Percentiles rank a stretch among this genome's conserved stretches.
These are phyloP conservation scores for Oldenlandia corymbosa DNA, from an alignment of 257 asterid species.

Conservation along the genomic window DNA sequence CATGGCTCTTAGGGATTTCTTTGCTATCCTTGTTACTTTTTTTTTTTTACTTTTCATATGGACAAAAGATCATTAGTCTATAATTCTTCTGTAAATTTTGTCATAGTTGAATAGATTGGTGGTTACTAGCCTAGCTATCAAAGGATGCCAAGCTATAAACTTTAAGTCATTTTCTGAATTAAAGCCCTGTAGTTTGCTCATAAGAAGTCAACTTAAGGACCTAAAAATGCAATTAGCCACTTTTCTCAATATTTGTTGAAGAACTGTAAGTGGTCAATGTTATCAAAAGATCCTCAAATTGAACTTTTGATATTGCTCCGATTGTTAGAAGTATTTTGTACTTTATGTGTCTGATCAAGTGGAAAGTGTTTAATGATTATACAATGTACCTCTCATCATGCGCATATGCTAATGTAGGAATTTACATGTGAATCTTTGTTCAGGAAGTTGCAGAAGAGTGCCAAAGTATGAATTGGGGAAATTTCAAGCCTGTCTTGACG, in stretches of 20 bases:
- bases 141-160: neutral
- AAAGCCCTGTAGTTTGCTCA: neutral
- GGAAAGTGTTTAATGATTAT: neutral
- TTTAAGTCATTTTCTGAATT: neutral
- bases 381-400: neutral
- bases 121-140: neutral
- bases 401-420: neutral
- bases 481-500: conserved; percentile 66
- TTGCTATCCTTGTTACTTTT: conserved; percentile 3
- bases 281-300: too few relatives aligned
- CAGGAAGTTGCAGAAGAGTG: conserved; percentile 91
- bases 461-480: conserved; percentile 84
- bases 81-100: neutral
- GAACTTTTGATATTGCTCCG: neutral
- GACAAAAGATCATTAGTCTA: neutral
- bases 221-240: neutral
- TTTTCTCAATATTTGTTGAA: neutral
- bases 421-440: conserved; percentile 16
- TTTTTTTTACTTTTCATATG: too few relatives aligned
- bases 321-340: neutral
- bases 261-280: neutral
- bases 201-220: neutral
- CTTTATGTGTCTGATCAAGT: neutral
- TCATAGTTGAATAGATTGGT: neutral
- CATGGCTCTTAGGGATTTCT: neutral